These are phyloP conservation scores for Diutina scorzettiae DNA, from an alignment of 1,139 yeast genomes.

Conservation along the genomic window DNA sequence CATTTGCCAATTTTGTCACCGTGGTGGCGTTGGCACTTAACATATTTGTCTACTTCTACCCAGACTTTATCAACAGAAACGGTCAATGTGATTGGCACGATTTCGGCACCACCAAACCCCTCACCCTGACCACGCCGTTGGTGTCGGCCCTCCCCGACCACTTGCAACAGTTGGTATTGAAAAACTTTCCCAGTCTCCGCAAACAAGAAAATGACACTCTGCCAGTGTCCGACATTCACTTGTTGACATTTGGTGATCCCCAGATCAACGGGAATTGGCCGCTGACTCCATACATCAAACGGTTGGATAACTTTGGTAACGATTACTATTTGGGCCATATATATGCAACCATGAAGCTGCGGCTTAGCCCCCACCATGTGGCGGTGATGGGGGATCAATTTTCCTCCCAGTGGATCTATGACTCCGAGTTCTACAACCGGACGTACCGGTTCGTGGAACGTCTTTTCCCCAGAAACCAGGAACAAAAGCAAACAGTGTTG, in stretches of 20 bases:
- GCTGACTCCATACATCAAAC: conserved; percentile 56
- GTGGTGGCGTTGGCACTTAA: conserved; percentile 35
- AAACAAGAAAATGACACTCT: conserved; percentile 31
- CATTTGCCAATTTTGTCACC: conserved; percentile 13
- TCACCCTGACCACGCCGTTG: conserved; percentile 11
- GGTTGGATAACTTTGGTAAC: conserved; percentile 78
- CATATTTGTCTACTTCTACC: conserved; percentile 60
- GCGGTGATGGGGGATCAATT: conserved; percentile 88
- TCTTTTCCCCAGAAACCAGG: conserved; percentile 42
- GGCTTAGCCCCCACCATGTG: conserved; percentile 66
- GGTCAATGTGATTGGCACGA: conserved; percentile 49
- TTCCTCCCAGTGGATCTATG: conserved; percentile 93
- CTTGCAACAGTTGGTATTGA: conserved; percentile 11
- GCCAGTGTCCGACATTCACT: conserved; percentile 47
- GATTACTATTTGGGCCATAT: conserved; percentile 83
- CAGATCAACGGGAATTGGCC: conserved; percentile 86
- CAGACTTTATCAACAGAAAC: conserved; percentile 40
- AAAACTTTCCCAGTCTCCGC: conserved; percentile 22
- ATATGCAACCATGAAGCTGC: conserved; percentile 46
- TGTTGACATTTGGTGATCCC: conserved; percentile 88
- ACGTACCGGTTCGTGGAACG: conserved; percentile 60
- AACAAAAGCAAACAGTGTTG: conserved; percentile 35
- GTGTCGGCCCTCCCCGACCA: conserved; percentile 12
- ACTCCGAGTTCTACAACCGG: conserved; percentile 72
- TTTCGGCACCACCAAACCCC: conserved; percentile 9